Percentiles rank a stretch among this genome's conserved stretches.
phyloP scores from a whole-genome alignment of 345 rosid species.

The Draba incana region DNA sequence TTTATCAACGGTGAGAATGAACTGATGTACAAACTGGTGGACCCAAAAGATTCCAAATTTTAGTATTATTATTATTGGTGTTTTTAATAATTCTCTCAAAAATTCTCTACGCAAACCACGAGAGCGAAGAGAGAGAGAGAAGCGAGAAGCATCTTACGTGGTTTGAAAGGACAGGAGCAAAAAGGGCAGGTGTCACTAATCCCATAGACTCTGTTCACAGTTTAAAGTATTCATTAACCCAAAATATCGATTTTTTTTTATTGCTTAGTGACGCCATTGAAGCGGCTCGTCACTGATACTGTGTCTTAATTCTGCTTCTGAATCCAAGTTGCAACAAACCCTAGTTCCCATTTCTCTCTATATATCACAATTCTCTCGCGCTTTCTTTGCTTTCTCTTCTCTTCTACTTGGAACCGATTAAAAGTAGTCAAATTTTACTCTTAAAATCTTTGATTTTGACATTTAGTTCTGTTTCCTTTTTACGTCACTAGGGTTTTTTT shows the following conservation, averaged over 20 bases:
- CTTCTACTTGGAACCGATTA: constrained; percentile 40
- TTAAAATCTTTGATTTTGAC: constrained; percentile 40
- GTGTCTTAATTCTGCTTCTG: constrained; percentile 46
- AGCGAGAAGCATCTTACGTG: constrained; percentile 44
- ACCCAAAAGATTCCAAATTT: constrained; percentile 32
- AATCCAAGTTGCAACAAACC: constrained; percentile 36
- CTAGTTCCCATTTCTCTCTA: constrained; percentile 40
- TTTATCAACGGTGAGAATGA: constrained; percentile 11
- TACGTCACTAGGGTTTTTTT: constrained; percentile 28
- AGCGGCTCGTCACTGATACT: constrained; percentile 39
- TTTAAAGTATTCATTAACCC: constrained; percentile 10
- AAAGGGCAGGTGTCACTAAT: constrained; percentile 53
- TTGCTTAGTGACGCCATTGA: constrained; percentile 51
- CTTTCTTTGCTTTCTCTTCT: constrained; percentile 34
- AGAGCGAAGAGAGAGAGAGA: constrained; percentile 17
- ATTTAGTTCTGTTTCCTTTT: constrained; percentile 30
- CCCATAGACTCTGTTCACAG: constrained; percentile 37
- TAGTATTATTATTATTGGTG: not conserved
- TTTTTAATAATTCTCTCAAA: not conserved
- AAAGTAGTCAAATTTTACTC: constrained; percentile 36
- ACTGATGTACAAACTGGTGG: constrained; percentile 25
- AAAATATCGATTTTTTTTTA: constrained; percentile 11
- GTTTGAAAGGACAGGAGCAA: constrained; percentile 39
- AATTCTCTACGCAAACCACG: constrained; percentile 29
- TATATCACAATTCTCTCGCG: constrained; percentile 18